Evolutionary conservation across 805 yeast genomes (phyloP).

Genomic region (Debaryomyces prosopidis): DNA sequence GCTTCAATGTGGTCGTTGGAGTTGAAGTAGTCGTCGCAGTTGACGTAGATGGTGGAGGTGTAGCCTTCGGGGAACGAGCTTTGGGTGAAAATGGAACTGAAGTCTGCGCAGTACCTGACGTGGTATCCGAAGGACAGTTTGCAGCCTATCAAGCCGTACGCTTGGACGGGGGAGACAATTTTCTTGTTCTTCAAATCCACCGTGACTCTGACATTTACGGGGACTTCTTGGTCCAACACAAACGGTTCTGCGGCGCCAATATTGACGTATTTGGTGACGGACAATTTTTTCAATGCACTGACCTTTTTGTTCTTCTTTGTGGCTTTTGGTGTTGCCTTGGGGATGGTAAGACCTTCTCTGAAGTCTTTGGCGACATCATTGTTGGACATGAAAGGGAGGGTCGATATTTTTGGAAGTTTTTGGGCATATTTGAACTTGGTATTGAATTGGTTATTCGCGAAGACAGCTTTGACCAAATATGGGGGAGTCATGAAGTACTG

Average conservation of each 20-base stretch:
- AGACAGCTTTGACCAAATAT: conserved; percentile 66
- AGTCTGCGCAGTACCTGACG: conserved; percentile 64
- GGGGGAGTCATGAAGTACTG: conserved; percentile 87
- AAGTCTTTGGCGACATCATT: conserved; percentile 35
- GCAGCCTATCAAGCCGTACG: conserved; percentile 65
- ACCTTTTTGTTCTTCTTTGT: conserved; percentile 45
- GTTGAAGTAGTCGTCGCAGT: conserved; percentile 63
- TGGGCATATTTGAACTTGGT: conserved; percentile 62
- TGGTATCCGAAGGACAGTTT: conserved; percentile 68
- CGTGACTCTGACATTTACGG: conserved; percentile 78
- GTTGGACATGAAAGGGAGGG: conserved; percentile 71
- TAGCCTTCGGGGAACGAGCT: conserved; percentile 66
- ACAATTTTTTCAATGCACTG: conserved; percentile 38
- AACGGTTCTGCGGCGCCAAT: conserved; percentile 64
- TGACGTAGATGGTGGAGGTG: conserved; percentile 61
- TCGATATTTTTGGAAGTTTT: conserved; percentile 68
- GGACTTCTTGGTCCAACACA: conserved; percentile 65
- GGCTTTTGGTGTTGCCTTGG: conserved; percentile 39
- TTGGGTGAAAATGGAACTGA: conserved; percentile 71
- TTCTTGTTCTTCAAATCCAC: conserved; percentile 62
- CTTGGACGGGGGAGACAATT: conserved; percentile 70
- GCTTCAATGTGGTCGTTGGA: conserved; percentile 17
- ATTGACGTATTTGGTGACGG: conserved; percentile 72
- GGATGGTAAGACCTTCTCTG: conserved; percentile 65
- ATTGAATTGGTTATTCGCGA: conserved; percentile 42